phyloP scores from a whole-genome alignment of 176 grass and related monocot species.

The Typha latifolia region DNA sequence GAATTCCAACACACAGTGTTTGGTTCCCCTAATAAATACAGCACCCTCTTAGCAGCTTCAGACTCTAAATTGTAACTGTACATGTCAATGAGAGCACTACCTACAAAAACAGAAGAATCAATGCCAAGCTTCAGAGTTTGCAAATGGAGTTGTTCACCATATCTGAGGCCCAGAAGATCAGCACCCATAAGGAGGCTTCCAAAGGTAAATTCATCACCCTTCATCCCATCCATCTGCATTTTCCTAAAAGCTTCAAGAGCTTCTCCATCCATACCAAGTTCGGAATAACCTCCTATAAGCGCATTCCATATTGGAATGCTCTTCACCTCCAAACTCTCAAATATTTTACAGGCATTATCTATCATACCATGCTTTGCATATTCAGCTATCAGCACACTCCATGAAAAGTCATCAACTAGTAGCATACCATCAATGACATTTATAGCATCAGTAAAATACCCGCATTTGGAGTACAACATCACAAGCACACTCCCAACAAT shows the following conservation, averaged over 20 bases:
- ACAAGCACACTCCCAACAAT: slow-evolving; percentile 17
- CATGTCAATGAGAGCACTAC: slow-evolving; percentile 25
- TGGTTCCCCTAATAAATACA: slow-evolving; percentile 4
- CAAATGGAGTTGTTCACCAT: slow-evolving; percentile 22
- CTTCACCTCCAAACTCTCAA: slow-evolving; percentile 10
- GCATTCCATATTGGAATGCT: slow-evolving; percentile 22
- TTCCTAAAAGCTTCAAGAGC: slow-evolving; percentile 8
- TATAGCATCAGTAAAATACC: slow-evolving; percentile 17
- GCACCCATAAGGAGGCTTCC: slow-evolving; percentile 14
- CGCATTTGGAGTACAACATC: slow-evolving; percentile 20
- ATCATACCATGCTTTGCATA: slow-evolving; percentile 12
- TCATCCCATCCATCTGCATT: slow-evolving; percentile 15
- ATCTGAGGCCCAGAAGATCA: slow-evolving; percentile 13
- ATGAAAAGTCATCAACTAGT: slow-evolving; percentile 23
- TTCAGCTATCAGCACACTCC: slow-evolving; percentile 26
- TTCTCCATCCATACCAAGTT: slow-evolving; percentile 11
- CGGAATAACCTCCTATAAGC: slow-evolving; percentile 18
- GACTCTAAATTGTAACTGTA: slow-evolving; percentile 21
- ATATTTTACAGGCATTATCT: slow-evolving; percentile 9
- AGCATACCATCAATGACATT: slow-evolving; percentile 2
- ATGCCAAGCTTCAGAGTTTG: slow-evolving; percentile 6
- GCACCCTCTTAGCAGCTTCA: slow-evolving; percentile 16
- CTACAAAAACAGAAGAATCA: slow-evolving; percentile 16
- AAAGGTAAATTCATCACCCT: slow-evolving; percentile 21
- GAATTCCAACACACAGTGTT: slow-evolving; percentile 17